Percentiles rank a stretch among this genome's conserved stretches.
phyloP scores from a whole-genome alignment of 2,329 filamentous ascomycete genomes.

The Thielaviopsis ethacetica region DNA sequence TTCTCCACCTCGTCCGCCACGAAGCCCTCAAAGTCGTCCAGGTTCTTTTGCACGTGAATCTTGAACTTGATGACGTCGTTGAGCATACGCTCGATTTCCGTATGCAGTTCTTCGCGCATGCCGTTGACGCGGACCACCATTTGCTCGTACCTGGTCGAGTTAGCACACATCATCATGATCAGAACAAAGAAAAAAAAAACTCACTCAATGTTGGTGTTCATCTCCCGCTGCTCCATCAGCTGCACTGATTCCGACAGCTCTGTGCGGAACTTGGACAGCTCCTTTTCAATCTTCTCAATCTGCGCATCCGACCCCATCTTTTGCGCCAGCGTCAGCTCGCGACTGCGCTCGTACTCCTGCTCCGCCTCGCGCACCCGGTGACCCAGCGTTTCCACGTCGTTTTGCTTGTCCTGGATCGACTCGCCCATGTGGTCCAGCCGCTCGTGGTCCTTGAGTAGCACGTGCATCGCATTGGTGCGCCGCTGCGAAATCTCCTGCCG shows the following conservation, averaged over 20 bases:
- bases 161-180: neutral
- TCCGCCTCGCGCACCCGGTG: constrained; percentile 78
- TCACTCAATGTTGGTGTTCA: constrained; percentile 91
- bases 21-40: constrained; percentile 90
- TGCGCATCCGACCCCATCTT: constrained; percentile 81
- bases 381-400: constrained; percentile 80
- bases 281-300: constrained; percentile 98
- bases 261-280: constrained; percentile 81
- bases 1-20: constrained; percentile 86
- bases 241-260: constrained; percentile 75
- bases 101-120: constrained; percentile 92
- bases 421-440: constrained; percentile 89
- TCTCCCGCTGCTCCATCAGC: constrained; percentile 84
- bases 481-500: constrained; percentile 88
- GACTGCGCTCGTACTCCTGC: constrained; percentile 86
- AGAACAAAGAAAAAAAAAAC: constrained; percentile 19
- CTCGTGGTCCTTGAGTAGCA: constrained; percentile 89
- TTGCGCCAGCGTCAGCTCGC: constrained; percentile 71
- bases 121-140: constrained; percentile 69
- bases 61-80: constrained; percentile 99
- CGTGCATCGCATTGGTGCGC: constrained; percentile 64
- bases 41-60: constrained; percentile 79
- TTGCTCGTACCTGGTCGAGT: constrained; percentile 58
- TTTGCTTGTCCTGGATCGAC: constrained; percentile 87
- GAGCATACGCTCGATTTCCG: constrained; percentile 85